Conservation (phyloP, 1,284 basidiomycete species). For the Gymnopus androsaceus region DNA sequence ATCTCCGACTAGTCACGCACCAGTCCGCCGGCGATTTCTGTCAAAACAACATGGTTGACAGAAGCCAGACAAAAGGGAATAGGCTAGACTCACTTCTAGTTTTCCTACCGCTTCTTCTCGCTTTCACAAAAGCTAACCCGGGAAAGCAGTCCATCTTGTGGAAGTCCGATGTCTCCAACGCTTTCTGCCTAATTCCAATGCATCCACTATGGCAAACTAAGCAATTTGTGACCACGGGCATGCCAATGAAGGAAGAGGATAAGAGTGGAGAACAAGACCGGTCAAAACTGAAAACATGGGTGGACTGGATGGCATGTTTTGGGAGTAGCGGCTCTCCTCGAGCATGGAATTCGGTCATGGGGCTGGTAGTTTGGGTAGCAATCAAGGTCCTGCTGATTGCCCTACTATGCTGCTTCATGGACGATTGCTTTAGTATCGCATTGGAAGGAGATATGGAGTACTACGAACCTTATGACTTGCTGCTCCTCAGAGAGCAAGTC, state of each 20-base stretch:
- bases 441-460: too few species aligned
- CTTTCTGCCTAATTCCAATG: constrained; percentile 38
- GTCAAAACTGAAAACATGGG: too few species aligned
- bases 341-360: too few species aligned
- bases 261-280: too few species aligned
- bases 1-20: constrained; percentile 38
- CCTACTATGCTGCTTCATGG: too few species aligned
- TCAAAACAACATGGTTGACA: constrained; percentile 35
- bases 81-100: constrained; percentile 15
- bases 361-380: too few species aligned
- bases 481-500: too few species aligned
- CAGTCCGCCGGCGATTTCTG: constrained; percentile 34
- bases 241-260: constrained; percentile 2
- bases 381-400: too few species aligned
- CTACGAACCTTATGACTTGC: too few species aligned
- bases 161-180: constrained; percentile 33
- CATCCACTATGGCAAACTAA: constrained; percentile 45
- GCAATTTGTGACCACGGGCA: constrained; percentile 36
- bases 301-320: too few species aligned
- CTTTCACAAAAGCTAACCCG: constrained; percentile 1
- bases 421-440: too few species aligned
- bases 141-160: constrained; percentile 20
- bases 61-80: constrained; percentile 15
- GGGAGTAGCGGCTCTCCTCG: too few species aligned
- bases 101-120: constrained; percentile 14